Conservation (phyloP, 192 early-diverging fungal genomes). For the Funneliformis mosseae region DNA sequence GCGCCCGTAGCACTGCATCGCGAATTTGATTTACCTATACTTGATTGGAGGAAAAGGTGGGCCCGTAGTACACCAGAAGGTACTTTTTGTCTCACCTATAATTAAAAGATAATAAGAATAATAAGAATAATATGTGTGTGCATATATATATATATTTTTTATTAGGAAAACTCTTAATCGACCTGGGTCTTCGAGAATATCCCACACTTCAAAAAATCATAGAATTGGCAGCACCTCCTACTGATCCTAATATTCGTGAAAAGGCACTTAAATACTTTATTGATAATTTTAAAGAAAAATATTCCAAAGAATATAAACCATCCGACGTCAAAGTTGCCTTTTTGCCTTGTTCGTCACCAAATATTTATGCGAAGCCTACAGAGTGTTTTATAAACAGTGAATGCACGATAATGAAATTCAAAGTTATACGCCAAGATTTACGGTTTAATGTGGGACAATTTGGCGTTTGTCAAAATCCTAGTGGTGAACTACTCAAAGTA, state of each 20-base stretch:
- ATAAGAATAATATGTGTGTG: neutral
- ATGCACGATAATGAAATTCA: slow-evolving; percentile 67
- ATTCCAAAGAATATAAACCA: slow-evolving; percentile 56
- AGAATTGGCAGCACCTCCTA: slow-evolving; percentile 41
- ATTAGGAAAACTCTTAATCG: slow-evolving; percentile 48
- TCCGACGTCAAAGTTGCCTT: slow-evolving; percentile 53
- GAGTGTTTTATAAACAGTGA: slow-evolving; percentile 68
- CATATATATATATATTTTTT: slow-evolving; percentile 12
- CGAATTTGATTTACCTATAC: slow-evolving; percentile 61
- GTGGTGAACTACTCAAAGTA: slow-evolving; percentile 41
- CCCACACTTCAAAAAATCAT: slow-evolving; percentile 49
- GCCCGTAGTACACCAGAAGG: slow-evolving; percentile 36
- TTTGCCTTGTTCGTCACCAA: slow-evolving; percentile 54
- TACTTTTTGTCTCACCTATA: neutral
- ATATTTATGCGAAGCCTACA: slow-evolving; percentile 53
- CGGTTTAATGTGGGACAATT: slow-evolving; percentile 58
- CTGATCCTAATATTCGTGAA: slow-evolving; percentile 42
- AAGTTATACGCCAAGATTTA: slow-evolving; percentile 61
- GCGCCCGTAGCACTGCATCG: slow-evolving; percentile 61
- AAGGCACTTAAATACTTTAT: slow-evolving; percentile 58
- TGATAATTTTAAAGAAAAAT: slow-evolving; percentile 36
- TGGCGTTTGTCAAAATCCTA: slow-evolving; percentile 65
- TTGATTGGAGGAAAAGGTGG: slow-evolving; percentile 69
- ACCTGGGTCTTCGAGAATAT: slow-evolving; percentile 51
- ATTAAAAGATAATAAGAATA: too few relatives aligned